Evolutionary conservation across 1,284 basidiomycete genomes (phyloP).

Genomic region (Pholiota adiposa): DNA sequence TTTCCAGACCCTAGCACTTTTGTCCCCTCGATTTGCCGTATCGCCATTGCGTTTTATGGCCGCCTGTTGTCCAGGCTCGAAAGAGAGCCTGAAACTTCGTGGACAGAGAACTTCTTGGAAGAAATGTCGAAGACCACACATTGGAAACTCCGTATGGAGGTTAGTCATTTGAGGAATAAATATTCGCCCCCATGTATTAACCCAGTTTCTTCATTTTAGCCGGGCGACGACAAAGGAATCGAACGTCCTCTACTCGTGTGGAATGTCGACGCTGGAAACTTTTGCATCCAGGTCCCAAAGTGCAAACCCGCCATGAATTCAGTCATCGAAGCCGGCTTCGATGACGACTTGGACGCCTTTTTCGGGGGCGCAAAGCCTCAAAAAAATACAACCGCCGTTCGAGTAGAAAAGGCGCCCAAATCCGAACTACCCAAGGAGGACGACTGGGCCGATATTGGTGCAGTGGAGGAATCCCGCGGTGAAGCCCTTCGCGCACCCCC

Average conservation of each 20-base stretch:
- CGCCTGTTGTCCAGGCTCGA: constrained; percentile 36
- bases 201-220: constrained; percentile 12
- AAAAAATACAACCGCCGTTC: neutral
- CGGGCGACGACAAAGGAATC: constrained; percentile 16
- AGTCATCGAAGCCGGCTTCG: constrained; percentile 32
- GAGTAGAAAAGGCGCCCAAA: neutral
- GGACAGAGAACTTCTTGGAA: constrained; percentile 38
- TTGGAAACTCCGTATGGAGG: constrained; percentile 34
- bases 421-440: constrained; percentile 25
- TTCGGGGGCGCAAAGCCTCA: constrained; percentile 16
- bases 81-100: constrained; percentile 32
- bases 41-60: constrained; percentile 39
- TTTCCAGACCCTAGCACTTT: constrained; percentile 37
- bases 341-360: constrained; percentile 37
- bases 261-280: constrained; percentile 29
- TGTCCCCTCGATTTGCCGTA: constrained; percentile 34
- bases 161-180: neutral
- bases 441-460: constrained; percentile 35
- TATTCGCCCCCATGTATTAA: neutral
- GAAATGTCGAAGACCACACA: constrained; percentile 26
- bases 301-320: constrained; percentile 29
- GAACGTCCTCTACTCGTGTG: constrained; percentile 32
- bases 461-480: constrained; percentile 10
- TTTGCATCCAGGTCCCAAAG: constrained; percentile 37
- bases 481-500: neutral